A percentile compares a stretch with the other conserved stretches of the same genome.
phyloP scores from a whole-genome alignment of 1,139 yeast species.

The Eremothecium coryli region DNA sequence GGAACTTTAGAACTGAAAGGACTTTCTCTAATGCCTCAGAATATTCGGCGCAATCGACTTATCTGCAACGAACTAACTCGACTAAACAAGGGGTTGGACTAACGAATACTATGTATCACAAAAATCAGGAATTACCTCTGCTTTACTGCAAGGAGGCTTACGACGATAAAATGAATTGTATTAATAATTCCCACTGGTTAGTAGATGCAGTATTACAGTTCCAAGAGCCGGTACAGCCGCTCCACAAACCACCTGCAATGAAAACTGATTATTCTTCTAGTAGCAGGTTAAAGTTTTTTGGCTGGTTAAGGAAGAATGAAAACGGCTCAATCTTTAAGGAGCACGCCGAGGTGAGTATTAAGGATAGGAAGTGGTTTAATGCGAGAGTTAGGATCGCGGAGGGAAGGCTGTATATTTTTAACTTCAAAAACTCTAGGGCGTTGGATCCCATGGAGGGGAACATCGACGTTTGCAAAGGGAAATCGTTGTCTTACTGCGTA shows the following conservation, averaged over 20 bases:
- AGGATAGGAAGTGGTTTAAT: slow-evolving; percentile 13
- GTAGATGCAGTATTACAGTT: slow-evolving; percentile 17
- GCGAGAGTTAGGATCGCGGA: slow-evolving; percentile 19
- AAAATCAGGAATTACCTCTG: slow-evolving; percentile 16
- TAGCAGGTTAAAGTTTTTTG: slow-evolving; percentile 6
- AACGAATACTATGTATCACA: slow-evolving; percentile 22
- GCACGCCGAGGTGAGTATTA: slow-evolving; percentile 5
- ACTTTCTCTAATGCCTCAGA: slow-evolving; percentile 9
- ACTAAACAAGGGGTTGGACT: slow-evolving; percentile 10
- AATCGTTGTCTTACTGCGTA: slow-evolving; percentile 14
- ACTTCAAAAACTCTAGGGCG: slow-evolving; percentile 5
- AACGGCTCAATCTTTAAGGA: slow-evolving; percentile 8
- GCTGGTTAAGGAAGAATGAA: slow-evolving; percentile 8
- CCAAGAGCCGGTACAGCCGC: slow-evolving; percentile 5
- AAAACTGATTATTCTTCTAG: slow-evolving; percentile 1
- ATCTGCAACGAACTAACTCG: slow-evolving; percentile 2
- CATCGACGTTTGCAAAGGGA: slow-evolving; percentile 28
- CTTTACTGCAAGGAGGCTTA: slow-evolving; percentile 20
- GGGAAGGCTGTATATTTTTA: slow-evolving; percentile 24
- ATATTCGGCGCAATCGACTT: slow-evolving; percentile 7
- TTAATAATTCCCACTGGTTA: slow-evolving; percentile 18
- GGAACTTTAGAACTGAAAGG: background rate
- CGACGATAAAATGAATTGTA: slow-evolving; percentile 14
- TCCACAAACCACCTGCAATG: slow-evolving; percentile 2
- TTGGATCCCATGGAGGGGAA: slow-evolving; percentile 23